These are phyloP conservation scores for Backusella tarrabulga DNA, from an alignment of 192 early-diverging fungal species.

Conservation along the genomic window DNA sequence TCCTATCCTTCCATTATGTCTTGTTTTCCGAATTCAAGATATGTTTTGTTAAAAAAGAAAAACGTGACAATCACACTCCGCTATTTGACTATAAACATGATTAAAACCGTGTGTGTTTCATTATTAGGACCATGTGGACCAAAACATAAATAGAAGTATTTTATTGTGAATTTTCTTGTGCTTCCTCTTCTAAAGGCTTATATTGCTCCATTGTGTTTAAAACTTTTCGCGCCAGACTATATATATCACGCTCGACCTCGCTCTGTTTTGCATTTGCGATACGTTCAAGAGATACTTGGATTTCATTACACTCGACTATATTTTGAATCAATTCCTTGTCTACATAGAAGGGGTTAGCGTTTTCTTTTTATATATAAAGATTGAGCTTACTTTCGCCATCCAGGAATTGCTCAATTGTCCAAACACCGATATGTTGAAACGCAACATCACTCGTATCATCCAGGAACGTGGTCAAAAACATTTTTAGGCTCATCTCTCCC, in stretches of 20 bases:
- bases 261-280: conserved; percentile 5
- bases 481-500: conserved; percentile 56
- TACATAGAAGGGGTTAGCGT: background rate
- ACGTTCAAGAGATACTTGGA: background rate
- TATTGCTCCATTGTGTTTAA: background rate
- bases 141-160: background rate
- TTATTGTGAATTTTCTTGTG: background rate
- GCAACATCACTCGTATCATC: conserved; percentile 59
- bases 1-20: background rate
- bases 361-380: background rate
- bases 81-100: background rate
- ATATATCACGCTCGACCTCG: background rate
- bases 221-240: background rate
- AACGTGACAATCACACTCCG: conserved; percentile 1
- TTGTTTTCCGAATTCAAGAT: background rate
- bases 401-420: conserved; percentile 82
- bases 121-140: background rate
- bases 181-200: background rate
- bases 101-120: background rate
- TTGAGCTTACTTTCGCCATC: conserved; percentile 44
- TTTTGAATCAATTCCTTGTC: background rate
- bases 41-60: background rate
- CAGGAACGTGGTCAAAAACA: conserved; percentile 64
- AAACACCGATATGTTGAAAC: conserved; percentile 81
- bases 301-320: background rate